phyloP scores from a whole-genome alignment of 768 basidiomycete species.

The Mycena polygramma region DNA sequence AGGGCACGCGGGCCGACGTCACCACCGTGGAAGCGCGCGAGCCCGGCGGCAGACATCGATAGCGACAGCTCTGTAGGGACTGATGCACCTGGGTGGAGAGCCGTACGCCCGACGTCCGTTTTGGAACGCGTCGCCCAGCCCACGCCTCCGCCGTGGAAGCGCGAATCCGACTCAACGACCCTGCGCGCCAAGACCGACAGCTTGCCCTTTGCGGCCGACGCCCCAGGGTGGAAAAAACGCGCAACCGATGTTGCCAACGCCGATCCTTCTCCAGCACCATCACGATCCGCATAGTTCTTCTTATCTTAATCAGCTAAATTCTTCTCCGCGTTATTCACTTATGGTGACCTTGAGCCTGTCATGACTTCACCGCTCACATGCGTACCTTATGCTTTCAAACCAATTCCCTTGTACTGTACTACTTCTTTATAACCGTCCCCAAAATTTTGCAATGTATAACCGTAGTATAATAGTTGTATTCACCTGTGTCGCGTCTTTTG shows the following conservation, averaged over 20 bases:
- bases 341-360: neutral
- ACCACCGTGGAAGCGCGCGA: neutral
- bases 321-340: slow-evolving; percentile 1
- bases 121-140: slow-evolving; percentile 2
- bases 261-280: neutral
- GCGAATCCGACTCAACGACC: neutral
- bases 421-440: neutral
- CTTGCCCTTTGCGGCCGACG: slow-evolving; percentile 2
- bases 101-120: neutral
- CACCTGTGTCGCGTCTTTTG: neutral
- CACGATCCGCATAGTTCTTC: neutral
- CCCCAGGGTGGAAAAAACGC: slow-evolving; percentile 21
- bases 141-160: slow-evolving; percentile 18
- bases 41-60: too few species aligned
- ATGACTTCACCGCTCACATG: neutral
- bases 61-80: neutral
- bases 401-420: neutral
- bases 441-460: neutral
- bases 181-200: neutral
- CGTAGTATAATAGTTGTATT: neutral
- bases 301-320: neutral
- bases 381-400: neutral
- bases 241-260: neutral
- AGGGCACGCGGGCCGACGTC: neutral
- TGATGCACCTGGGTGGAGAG: slow-evolving; percentile 7